phyloP scores from a whole-genome alignment of 805 yeast species.

The Starmerella tilneyi region DNA sequence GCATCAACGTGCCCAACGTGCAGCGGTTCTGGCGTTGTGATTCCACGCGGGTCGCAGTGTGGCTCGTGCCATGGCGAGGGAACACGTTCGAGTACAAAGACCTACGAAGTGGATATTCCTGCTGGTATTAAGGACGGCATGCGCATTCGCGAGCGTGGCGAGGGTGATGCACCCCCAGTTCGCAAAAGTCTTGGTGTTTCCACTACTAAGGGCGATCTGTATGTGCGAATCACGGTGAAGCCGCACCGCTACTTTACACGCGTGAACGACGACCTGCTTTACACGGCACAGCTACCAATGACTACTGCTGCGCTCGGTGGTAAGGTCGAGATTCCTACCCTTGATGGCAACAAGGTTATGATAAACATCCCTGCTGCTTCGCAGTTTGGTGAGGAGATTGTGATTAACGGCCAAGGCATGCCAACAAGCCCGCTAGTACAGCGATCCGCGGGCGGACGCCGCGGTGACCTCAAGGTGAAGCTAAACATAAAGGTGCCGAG shows the following conservation, averaged over 20 bases:
- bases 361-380: slow-evolving; percentile 78
- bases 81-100: slow-evolving; percentile 53
- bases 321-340: slow-evolving; percentile 76
- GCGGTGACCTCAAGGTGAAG: slow-evolving; percentile 74
- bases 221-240: slow-evolving; percentile 66
- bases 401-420: slow-evolving; percentile 79
- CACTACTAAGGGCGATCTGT: slow-evolving; percentile 64
- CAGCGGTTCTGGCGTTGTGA: slow-evolving; percentile 76
- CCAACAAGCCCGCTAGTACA: slow-evolving; percentile 36
- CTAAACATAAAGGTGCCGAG: slow-evolving; percentile 60
- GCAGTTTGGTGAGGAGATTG: slow-evolving; percentile 59
- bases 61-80: slow-evolving; percentile 81
- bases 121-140: slow-evolving; percentile 82
- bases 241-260: slow-evolving; percentile 65
- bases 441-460: slow-evolving; percentile 35
- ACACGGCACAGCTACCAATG: slow-evolving; percentile 63
- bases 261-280: slow-evolving; percentile 53
- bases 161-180: slow-evolving; percentile 80
- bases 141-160: slow-evolving; percentile 70
- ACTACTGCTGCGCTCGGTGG: slow-evolving; percentile 98
- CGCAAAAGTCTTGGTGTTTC: slow-evolving; percentile 62
- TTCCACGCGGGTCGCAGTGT: slow-evolving; percentile 63
- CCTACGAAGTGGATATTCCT: slow-evolving; percentile 77
- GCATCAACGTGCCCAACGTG: slow-evolving; percentile 83
- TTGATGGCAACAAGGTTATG: slow-evolving; percentile 59